Base-by-base conservation (phyloP, 2,329 filamentous ascomycete genomes). In the Fusarium sp. region DNA sequence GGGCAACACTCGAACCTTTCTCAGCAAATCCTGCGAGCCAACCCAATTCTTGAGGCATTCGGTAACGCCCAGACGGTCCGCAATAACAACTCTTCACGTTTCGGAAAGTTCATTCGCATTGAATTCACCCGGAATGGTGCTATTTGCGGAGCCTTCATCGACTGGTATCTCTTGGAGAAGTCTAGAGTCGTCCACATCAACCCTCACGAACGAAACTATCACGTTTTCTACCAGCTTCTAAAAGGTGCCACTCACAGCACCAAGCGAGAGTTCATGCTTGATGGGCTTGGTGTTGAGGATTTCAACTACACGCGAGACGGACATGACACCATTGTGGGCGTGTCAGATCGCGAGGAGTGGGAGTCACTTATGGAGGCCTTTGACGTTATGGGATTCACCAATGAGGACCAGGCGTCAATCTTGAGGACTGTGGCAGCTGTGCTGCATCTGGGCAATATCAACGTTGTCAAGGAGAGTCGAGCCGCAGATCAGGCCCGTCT, bases 41-140 rank as follows among this genome's bases (percentile, higher is more conserved):
- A 99, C 81, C 97, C 97, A 0, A 99, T 99, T 58, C 90, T 99
- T 4, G 97, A 99, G 88, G 94, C 97, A 2, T 99, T 99, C 79
- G 97, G 97, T 70, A 99, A 99, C 80, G 97, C 97, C 1, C 97
- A 99, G 82, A 99, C 97, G 0, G 95, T 99, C 33, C 91, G 97
- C 63, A 99, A 99, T 83, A 97, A 99, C 85, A 99, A 99, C 81
- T 99, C 97, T 0, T 99, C 97, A 6, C 92, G 97, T 73, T 99
- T 99, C 79, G 97, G 97, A 80, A 99, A 99, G 82, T 99, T 99
- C 80, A 99, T 99, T 81, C 90, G 97, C 59, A 99, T 99, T 79
- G 95, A 98, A 81, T 98, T 99, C 84, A 95, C 91, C 37, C 90
- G 94, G 27, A 90, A 90, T 38, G 97, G 97, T 32, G 93, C 97